Evolutionary conservation across 2,329 filamentous ascomycete species (phyloP), one percentile per base, ranked within the genome.

Genomic region (Thielaviopsis euricoi): DNA sequence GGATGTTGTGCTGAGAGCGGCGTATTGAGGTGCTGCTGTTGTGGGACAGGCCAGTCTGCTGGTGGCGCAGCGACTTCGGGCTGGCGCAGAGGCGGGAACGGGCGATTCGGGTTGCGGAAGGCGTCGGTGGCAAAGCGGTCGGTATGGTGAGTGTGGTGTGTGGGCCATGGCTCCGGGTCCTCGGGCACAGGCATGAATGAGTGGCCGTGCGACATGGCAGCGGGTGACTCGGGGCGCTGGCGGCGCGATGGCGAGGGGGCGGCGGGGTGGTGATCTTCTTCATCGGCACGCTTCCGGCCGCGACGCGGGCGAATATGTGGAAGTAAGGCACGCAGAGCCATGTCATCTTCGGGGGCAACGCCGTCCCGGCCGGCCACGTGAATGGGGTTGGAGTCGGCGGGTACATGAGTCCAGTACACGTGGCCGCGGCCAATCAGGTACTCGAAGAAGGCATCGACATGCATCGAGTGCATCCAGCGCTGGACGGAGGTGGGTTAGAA

Each of bases 401-500:
- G 89, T 23, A 95, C 78, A 40, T 88, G 80, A 17, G 79, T 83
- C 74, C 85, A 95, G 69, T 96, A 96, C 25, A 79, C 74, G 62
- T 89, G 89, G 53, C 82, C 26, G 25, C 55, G 55, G n/a, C 52
- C 59, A 62, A 91, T 76, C 21, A 94, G 80, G 67, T 89, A 96
- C 67, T 95, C 89, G 66, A 95, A 96, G 68, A 96, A 96, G 12
- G 89, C 87, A 74, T 95, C 88, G 56, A 95, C 82, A 68, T 95
- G 90, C 86, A 95, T 91, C 5, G 89, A 90, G 67, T 89, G 88
- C 87, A 96, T 93, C 90, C 90, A 96, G 66, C 91, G 84, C 87
- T 87, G 52, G n/a, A 22, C 19, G 9, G 29, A 15, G 50, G 13
- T 7, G 25, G 25, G 25, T 26, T 3, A 26, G 7, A 26, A 26